Percentiles rank a stretch among this genome's conserved stretches.
phyloP scores from a whole-genome alignment of 2,329 filamentous ascomycete genomes.

The Pleoardoris graminearum region DNA sequence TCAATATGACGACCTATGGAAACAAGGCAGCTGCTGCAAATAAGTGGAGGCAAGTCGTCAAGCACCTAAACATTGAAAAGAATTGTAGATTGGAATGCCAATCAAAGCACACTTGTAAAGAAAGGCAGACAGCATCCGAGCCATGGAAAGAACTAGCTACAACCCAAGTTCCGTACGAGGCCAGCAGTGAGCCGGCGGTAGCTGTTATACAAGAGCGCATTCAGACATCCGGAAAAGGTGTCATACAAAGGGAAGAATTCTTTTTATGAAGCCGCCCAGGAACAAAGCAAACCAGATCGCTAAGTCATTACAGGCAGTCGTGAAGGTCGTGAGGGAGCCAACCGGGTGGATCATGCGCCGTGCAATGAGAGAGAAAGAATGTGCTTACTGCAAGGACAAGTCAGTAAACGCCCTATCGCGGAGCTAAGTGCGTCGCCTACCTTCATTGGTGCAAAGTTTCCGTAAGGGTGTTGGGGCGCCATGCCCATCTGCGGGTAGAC shows the following conservation, averaged over 20 bases:
- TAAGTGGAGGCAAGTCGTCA: slow-evolving; percentile 36
- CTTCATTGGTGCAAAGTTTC: slow-evolving; percentile 70
- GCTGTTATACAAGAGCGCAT: slow-evolving; percentile 45
- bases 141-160: slow-evolving; percentile 40
- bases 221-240: slow-evolving; percentile 39
- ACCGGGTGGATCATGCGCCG: slow-evolving; percentile 41
- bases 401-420: slow-evolving; percentile 12
- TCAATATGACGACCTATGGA: slow-evolving; percentile 28
- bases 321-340: slow-evolving; percentile 42
- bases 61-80: slow-evolving; percentile 28
- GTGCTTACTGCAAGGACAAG: slow-evolving; percentile 40
- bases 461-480: slow-evolving; percentile 64
- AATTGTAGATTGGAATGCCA: slow-evolving; percentile 44
- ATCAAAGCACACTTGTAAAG: slow-evolving; percentile 42
- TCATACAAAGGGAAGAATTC: slow-evolving; percentile 46
- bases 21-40: slow-evolving; percentile 25
- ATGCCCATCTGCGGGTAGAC: slow-evolving; percentile 73
- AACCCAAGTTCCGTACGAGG: slow-evolving; percentile 35
- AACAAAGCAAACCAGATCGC: slow-evolving; percentile 43
- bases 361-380: slow-evolving; percentile 43
- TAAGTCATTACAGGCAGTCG: slow-evolving; percentile 45
- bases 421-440: slow-evolving; percentile 42
- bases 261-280: slow-evolving; percentile 41
- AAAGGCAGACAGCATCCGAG: slow-evolving; percentile 40
- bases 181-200: slow-evolving; percentile 39